Evolutionary conservation across 495 filamentous ascomycete genomes (phyloP), one percentile per base, ranked within the genome.

Genomic region (Ramalina peruviana): DNA sequence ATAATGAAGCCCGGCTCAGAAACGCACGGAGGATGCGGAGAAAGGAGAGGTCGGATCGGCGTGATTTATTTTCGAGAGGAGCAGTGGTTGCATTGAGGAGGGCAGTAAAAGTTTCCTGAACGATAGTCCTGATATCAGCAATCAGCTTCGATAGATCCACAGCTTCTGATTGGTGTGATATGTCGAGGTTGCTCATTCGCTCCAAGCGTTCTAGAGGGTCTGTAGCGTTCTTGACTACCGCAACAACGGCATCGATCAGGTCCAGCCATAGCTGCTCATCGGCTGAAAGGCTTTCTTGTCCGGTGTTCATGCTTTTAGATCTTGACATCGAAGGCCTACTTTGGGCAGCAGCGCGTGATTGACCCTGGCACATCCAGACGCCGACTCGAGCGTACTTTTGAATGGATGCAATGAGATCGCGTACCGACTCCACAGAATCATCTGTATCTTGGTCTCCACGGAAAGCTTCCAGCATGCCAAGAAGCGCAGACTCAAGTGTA

Each of bases 311-410:
- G 58, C 66, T 64, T 57, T 77, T 73, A 33, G 66, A 59, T 47
- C 67, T 64, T 48, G 52, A 54, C 45, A 57, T 49, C 49, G 46
- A 19, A 25, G 44, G 37, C 38, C 51, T 58, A 3, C 23, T 45
- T 42, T 67, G 65, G 54, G 73, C 70, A 15, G 70, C 63, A 1
- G 74, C 78, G 57, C 83, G 87, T 46, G 76, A 89, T 65, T 97
- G 88, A 33, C 85, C 82, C 66, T 92, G 88, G 58, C 92, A 96
- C 20, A 98, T 74, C 92, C 92, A 98, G 19, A 89, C 86, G 26
- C 92, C 92, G 19, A 98, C 87, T 45, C 85, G 79, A 1, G 80
- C 75, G 62, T 94, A 96, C 60, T 90, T 97, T 49, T 90, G 78
- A 40, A 98, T 63, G 4, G 82, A 83, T 36, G 81, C 78, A 16